Percentiles rank a stretch among this genome's conserved stretches.
Conservation (phyloP, 805 yeast genomes). For the Hemisphaericaspora nanyangensis region DNA sequence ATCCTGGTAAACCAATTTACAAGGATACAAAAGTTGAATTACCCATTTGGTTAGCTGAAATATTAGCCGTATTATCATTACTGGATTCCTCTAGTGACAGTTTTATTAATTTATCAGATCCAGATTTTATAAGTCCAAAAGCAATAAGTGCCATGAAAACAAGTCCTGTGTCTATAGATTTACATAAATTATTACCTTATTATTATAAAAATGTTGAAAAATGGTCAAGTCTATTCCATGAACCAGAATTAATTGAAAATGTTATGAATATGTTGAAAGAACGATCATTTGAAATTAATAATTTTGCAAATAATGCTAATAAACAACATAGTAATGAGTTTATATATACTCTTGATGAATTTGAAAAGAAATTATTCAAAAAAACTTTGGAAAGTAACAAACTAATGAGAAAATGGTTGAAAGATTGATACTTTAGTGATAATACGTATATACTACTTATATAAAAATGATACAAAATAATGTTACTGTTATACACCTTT, state of each 20-base stretch:
- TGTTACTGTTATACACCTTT: not conserved
- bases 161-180: conserved; percentile 60
- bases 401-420: conserved; percentile 36
- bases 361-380: conserved; percentile 60
- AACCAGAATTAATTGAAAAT: conserved; percentile 54
- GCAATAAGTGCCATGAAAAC: conserved; percentile 82
- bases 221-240: conserved; percentile 74
- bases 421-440: conserved; percentile 7
- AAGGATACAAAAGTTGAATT: conserved; percentile 66
- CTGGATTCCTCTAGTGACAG: conserved; percentile 31
- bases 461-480: too few species aligned
- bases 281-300: conserved; percentile 69
- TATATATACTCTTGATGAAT: conserved; percentile 67
- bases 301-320: conserved; percentile 54
- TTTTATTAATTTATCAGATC: conserved; percentile 65
- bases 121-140: conserved; percentile 60
- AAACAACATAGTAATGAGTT: conserved; percentile 51
- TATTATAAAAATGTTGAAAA: conserved; percentile 68
- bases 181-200: conserved; percentile 61
- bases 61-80: conserved; percentile 50
- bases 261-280: conserved; percentile 49
- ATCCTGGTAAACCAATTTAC: conserved; percentile 58
- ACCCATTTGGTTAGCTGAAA: conserved; percentile 87
- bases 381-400: conserved; percentile 47
- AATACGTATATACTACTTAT: not conserved